phyloP scores from a whole-genome alignment of 2,329 filamentous ascomycete genomes.

The Colletotrichum orbiculare region DNA sequence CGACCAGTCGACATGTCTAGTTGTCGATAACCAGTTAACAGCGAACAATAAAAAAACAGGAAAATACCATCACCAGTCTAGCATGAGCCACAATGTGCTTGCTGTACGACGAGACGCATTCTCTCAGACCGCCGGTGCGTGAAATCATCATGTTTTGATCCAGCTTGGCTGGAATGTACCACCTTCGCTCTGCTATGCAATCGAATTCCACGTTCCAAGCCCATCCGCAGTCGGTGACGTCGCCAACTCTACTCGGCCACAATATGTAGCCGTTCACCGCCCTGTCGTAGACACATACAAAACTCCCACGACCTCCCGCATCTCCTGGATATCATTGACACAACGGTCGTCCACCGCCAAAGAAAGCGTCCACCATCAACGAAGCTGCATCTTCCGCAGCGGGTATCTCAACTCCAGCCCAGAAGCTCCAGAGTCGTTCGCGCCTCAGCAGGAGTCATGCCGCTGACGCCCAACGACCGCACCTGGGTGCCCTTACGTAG shows the following conservation, averaged over 20 bases:
- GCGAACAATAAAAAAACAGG: no score
- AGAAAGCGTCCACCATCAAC: neutral
- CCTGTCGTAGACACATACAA: neutral
- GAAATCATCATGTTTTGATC: slow-evolving; percentile 27
- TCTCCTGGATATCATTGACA: slow-evolving; percentile 8
- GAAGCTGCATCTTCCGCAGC: neutral
- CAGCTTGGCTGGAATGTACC: slow-evolving; percentile 29
- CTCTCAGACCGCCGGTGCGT: slow-evolving; percentile 19
- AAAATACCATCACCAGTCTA: no score
- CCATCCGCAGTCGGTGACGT: slow-evolving; percentile 2
- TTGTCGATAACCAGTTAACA: no score
- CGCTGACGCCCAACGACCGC: slow-evolving; percentile 67
- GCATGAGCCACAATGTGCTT: neutral
- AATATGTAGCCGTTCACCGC: slow-evolving; percentile 19
- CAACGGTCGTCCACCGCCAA: neutral
- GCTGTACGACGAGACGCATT: slow-evolving; percentile 7
- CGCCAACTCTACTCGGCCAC: slow-evolving; percentile 3
- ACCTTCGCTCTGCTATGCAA: slow-evolving; percentile 39
- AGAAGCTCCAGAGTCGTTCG: slow-evolving; percentile 67
- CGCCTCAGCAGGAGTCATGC: slow-evolving; percentile 65
- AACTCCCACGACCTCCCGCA: neutral
- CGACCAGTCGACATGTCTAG: no score
- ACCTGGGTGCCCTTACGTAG: slow-evolving; percentile 70
- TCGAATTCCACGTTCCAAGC: slow-evolving; percentile 33
- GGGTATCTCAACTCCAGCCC: slow-evolving; percentile 57